Evolutionary conservation across 176 grass and related monocot genomes (phyloP).

Genomic region (Musa troglodytarum): DNA sequence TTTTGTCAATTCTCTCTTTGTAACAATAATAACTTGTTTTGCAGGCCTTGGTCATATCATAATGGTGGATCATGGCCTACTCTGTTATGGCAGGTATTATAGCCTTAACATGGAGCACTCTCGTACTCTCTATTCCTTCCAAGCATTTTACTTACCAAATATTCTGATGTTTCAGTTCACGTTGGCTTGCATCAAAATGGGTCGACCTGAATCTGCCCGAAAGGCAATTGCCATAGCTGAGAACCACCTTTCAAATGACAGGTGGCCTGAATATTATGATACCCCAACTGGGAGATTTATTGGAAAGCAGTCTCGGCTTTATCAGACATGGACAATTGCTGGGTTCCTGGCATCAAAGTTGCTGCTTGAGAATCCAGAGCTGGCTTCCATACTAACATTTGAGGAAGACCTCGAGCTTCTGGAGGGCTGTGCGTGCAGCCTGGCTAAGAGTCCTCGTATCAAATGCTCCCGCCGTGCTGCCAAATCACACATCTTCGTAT

Average conservation of each 20-base stretch:
- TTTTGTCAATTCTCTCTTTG: conserved; percentile 15
- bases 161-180: conserved; percentile 54
- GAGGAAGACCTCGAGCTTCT: conserved; percentile 39
- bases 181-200: conserved; percentile 95
- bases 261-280: conserved; percentile 56
- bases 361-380: conserved; percentile 47
- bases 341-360: conserved; percentile 61
- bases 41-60: conserved; percentile 98
- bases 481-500: conserved; percentile 27
- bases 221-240: conserved; percentile 73
- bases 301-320: conserved; percentile 13
- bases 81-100: conserved; percentile 82
- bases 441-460: conserved; percentile 27
- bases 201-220: conserved; percentile 65
- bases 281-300: conserved; percentile 6
- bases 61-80: conserved; percentile 99
- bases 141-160: not conserved
- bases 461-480: conserved; percentile 55
- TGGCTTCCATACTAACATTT: conserved; percentile 51
- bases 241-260: conserved; percentile 63
- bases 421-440: conserved; percentile 38
- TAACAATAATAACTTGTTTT: conserved; percentile 27
- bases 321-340: conserved; percentile 49
- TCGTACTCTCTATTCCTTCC: conserved; percentile 1
- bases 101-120: not conserved